Conservation (phyloP, 2,329 filamentous ascomycete species). For the Cladobotryum mycophilum region DNA sequence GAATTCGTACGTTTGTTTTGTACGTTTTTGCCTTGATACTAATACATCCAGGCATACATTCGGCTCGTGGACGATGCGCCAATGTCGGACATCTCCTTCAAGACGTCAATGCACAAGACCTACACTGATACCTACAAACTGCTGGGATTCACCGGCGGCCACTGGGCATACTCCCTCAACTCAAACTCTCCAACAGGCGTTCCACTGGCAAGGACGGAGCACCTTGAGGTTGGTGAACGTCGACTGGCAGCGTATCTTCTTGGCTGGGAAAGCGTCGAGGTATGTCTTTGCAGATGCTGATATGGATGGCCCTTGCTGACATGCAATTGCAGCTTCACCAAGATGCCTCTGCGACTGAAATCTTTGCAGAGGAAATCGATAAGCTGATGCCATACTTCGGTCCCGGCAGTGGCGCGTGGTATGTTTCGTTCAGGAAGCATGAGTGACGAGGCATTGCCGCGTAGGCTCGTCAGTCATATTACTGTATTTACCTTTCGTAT, state of each 20-base stretch:
- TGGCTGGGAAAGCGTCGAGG: conserved; percentile 20
- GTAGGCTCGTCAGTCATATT: too few relatives aligned
- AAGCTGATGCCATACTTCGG: conserved; percentile 14
- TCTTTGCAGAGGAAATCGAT: conserved; percentile 16
- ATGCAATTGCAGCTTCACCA: conserved; percentile 12
- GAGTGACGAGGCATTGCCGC: neutral
- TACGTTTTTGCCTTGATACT: neutral
- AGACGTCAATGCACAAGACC: conserved; percentile 16
- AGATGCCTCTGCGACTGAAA: conserved; percentile 9
- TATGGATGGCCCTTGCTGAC: neutral
- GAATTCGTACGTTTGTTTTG: conserved; percentile 14
- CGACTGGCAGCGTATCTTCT: conserved; percentile 14
- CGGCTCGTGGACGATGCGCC: conserved; percentile 12
- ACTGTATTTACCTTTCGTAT: too few relatives aligned
- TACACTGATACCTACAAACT: conserved; percentile 17
- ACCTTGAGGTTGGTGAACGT: neutral
- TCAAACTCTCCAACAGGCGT: conserved; percentile 12
- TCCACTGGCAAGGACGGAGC: neutral
- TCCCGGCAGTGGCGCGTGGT: conserved; percentile 15
- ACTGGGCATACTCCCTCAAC: conserved; percentile 16
- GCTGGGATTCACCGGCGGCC: conserved; percentile 15
- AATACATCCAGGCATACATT: conserved; percentile 8
- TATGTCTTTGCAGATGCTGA: neutral
- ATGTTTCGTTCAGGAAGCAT: conserved; percentile 13
- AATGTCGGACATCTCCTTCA: conserved; percentile 6